A percentile compares a stretch with the other conserved stretches of the same genome.
phyloP scores from a whole-genome alignment of 495 filamentous ascomycete genomes.

The Trichoderma orchidacearum region DNA sequence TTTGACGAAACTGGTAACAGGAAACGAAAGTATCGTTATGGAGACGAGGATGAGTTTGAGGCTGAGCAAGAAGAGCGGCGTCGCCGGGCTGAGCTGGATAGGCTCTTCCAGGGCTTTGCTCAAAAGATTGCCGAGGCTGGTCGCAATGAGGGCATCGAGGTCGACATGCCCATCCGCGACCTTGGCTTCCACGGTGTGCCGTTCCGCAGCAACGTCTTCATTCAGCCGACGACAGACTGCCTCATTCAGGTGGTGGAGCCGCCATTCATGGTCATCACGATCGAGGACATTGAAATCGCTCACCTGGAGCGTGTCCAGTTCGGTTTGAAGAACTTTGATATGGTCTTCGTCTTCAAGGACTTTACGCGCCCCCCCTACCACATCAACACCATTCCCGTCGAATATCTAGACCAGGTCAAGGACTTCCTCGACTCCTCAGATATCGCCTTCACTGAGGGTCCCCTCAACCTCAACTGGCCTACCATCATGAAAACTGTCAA shows the following conservation, averaged over 20 bases:
- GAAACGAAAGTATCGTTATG: conserved; percentile 95
- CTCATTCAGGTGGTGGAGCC: conserved; percentile 97
- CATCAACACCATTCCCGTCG: conserved; percentile 97
- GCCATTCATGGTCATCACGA: conserved; percentile 85
- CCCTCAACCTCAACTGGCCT: conserved; percentile 94
- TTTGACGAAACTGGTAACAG: conserved; percentile 98
- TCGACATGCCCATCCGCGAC: conserved; percentile 93
- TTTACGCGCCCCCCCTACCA: conserved; percentile 76
- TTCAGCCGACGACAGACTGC: conserved; percentile 93
- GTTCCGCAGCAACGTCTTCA: conserved; percentile 83
- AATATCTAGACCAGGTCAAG: conserved; percentile 86
- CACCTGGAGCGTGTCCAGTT: conserved; percentile 97
- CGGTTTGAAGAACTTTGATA: conserved; percentile 97
- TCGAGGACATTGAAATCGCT: conserved; percentile 91
- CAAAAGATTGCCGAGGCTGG: conserved; percentile 93
- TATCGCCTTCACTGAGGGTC: conserved; percentile 87
- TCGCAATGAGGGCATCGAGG: conserved; percentile 67
- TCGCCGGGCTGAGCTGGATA: conserved; percentile 78
- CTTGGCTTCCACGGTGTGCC: conserved; percentile 95
- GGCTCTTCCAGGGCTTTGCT: conserved; percentile 91
- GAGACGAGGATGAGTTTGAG: conserved; percentile 98
- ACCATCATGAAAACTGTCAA: conserved; percentile 99
- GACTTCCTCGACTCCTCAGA: conserved; percentile 96
- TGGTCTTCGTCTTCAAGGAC: conserved; percentile 96
- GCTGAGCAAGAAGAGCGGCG: conserved; percentile 95